These are phyloP conservation scores for Aureobasidium pullulans DNA, from an alignment of 2,329 filamentous ascomycete species.

Conservation along the genomic window DNA sequence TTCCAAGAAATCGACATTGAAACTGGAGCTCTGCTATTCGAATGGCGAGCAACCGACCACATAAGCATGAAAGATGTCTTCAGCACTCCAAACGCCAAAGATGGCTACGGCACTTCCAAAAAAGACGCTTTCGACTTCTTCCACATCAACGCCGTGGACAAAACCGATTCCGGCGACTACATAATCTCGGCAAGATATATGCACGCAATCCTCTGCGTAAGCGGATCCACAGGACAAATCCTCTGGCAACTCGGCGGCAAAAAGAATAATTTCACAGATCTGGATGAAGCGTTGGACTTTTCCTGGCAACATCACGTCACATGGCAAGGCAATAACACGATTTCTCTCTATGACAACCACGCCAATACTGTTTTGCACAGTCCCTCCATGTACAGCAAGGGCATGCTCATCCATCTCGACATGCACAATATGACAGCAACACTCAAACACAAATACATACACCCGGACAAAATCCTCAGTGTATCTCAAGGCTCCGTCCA, in stretches of 20 bases:
- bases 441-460: neutral
- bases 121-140: slow-evolving; percentile 44
- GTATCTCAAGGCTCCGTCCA: slow-evolving; percentile 47
- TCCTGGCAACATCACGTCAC: slow-evolving; percentile 27
- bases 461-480: slow-evolving; percentile 22
- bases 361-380: slow-evolving; percentile 30
- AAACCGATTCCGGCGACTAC: slow-evolving; percentile 40
- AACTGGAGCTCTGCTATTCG: slow-evolving; percentile 37
- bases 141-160: slow-evolving; percentile 46
- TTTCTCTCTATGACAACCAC: slow-evolving; percentile 48
- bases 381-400: neutral
- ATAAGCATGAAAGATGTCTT: slow-evolving; percentile 26
- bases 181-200: slow-evolving; percentile 39
- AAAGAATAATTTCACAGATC: slow-evolving; percentile 30
- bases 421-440: neutral
- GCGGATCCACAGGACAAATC: slow-evolving; percentile 35
- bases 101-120: slow-evolving; percentile 35
- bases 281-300: slow-evolving; percentile 24
- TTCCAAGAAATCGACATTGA: slow-evolving; percentile 36
- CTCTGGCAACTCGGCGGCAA: slow-evolving; percentile 44
- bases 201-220: slow-evolving; percentile 38
- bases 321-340: slow-evolving; percentile 30
- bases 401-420: slow-evolving; percentile 10
- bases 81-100: slow-evolving; percentile 29
- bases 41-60: slow-evolving; percentile 43